A percentile compares a stretch with the other conserved stretches of the same genome.
Evolutionary conservation across 306 rosid genomes (phyloP).

Genomic region (Malus orientalis): DNA sequence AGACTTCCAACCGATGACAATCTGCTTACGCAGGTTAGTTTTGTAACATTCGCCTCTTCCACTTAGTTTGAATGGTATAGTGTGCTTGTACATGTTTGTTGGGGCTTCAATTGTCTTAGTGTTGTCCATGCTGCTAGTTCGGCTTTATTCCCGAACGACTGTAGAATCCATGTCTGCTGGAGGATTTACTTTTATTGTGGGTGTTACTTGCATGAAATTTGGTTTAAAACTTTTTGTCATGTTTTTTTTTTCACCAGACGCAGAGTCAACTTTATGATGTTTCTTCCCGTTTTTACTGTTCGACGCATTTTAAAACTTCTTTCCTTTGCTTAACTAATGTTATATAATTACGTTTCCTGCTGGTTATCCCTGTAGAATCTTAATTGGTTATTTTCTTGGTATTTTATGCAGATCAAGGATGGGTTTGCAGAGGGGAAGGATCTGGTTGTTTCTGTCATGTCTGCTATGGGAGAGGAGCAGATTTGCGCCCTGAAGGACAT

Average conservation of each 20-base stretch:
- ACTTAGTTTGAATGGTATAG: neutral
- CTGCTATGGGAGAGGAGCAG: slow-evolving; percentile 99
- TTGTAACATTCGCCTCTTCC: neutral
- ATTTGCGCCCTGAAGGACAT: slow-evolving; percentile 81
- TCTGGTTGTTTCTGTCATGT: slow-evolving; percentile 84
- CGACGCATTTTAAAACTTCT: neutral
- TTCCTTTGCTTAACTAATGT: neutral
- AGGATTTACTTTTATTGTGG: neutral
- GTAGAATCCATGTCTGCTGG: neutral
- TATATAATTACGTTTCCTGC: neutral
- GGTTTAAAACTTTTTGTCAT: no score
- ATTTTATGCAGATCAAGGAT: slow-evolving; percentile 73
- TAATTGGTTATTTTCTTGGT: neutral
- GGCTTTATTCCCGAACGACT: neutral
- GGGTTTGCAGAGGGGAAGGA: slow-evolving; percentile 88
- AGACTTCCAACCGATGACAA: slow-evolving; percentile 85
- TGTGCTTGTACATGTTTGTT: neutral
- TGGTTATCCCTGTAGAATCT: neutral
- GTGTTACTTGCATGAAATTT: neutral
- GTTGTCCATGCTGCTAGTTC: neutral
- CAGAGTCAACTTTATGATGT: neutral
- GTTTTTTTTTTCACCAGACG: no score
- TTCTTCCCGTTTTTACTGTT: neutral
- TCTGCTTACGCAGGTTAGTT: slow-evolving; percentile 73
- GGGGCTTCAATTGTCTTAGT: neutral